Conservation (phyloP, 305 asterid species). For the Fraxinus albicans region DNA sequence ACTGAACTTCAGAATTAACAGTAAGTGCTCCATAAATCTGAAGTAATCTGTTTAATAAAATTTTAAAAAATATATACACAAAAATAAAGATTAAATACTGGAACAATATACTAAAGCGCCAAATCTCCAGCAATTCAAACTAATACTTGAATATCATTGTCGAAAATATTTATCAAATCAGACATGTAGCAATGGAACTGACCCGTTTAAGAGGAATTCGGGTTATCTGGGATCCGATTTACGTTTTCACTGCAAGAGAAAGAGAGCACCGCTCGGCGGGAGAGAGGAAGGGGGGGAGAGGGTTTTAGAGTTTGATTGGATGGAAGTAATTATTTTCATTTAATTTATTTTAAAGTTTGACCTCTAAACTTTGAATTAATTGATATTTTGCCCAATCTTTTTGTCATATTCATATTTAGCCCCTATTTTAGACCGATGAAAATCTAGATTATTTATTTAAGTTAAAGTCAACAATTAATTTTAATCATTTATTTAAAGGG, state of each 20-base stretch:
- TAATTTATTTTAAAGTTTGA: background rate
- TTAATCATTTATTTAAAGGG: too few relatives aligned
- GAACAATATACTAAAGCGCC: background rate
- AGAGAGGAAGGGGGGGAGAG: slow-evolving; percentile 11
- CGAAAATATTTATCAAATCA: background rate
- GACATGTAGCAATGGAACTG: background rate
- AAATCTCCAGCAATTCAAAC: background rate
- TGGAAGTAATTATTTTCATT: background rate
- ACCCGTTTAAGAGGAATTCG: slow-evolving; percentile 17
- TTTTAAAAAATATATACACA: background rate
- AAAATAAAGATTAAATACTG: background rate
- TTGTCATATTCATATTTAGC: background rate
- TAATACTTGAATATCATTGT: background rate
- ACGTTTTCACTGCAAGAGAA: background rate
- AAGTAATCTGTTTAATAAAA: background rate
- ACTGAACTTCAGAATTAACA: background rate
- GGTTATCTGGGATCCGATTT: slow-evolving; percentile 4
- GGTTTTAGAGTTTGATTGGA: slow-evolving; percentile 24
- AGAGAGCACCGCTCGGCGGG: slow-evolving; percentile 19
- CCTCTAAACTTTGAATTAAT: background rate
- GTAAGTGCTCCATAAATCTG: background rate
- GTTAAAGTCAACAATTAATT: background rate
- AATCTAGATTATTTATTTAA: too few relatives aligned
- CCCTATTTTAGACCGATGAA: background rate
- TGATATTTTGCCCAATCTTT: background rate